These are phyloP conservation scores for Tetrahymena malaccensis DNA, from an alignment of 73 alveolate genomes.

Conservation along the genomic window DNA sequence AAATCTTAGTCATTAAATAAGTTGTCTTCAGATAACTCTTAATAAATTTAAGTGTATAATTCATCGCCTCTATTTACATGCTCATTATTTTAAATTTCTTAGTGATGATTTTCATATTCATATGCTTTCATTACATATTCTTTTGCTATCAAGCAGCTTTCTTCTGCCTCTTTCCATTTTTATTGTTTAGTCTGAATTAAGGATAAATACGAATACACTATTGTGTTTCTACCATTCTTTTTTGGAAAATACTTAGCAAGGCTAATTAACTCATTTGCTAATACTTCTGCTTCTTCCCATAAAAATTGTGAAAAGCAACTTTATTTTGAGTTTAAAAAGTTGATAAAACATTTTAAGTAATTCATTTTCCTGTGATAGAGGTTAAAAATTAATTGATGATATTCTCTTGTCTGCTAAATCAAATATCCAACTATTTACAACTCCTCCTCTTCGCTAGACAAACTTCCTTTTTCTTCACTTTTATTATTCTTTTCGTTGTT, in stretches of 20 bases:
- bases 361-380: background rate
- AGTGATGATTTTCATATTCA: background rate
- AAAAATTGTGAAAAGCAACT: background rate
- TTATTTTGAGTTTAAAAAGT: background rate
- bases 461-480: background rate
- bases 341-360: background rate
- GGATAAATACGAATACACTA: background rate
- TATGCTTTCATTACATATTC: background rate
- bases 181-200: background rate
- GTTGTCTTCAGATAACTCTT: background rate
- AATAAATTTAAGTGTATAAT: background rate
- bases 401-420: background rate
- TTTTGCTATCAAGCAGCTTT: background rate
- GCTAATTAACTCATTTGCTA: background rate
- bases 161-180: background rate
- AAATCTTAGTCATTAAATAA: background rate
- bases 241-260: background rate
- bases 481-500: background rate
- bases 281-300: background rate
- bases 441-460: background rate
- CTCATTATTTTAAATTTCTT: background rate
- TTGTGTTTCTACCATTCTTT: background rate
- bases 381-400: background rate
- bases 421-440: background rate
- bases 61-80: background rate